Evolutionary conservation across 2,329 filamentous ascomycete genomes (phyloP).

Genomic region (Myriosclerotinia curreyana): DNA sequence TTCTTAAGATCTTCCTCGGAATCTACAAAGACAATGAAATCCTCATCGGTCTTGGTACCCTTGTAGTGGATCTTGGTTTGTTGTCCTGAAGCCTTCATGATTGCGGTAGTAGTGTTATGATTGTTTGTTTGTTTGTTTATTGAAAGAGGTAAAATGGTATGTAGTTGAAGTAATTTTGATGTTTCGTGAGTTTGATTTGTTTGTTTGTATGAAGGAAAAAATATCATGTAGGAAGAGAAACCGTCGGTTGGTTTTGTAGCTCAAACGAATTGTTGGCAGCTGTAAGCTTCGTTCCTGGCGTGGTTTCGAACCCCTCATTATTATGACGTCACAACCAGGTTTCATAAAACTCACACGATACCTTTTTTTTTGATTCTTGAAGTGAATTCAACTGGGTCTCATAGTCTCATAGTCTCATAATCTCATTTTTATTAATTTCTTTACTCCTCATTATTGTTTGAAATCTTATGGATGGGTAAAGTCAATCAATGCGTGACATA

Average conservation of each 20-base stretch:
- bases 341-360: slow-evolving; percentile 22
- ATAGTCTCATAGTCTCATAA: not conserved
- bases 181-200: slow-evolving; percentile 18
- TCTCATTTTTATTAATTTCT: not conserved
- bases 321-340: slow-evolving; percentile 18
- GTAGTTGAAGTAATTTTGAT: slow-evolving; percentile 18
- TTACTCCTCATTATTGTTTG: not conserved
- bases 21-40: slow-evolving; percentile 67
- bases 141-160: not conserved
- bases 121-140: slow-evolving; percentile 19
- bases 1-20: slow-evolving; percentile 63
- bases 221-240: slow-evolving; percentile 24
- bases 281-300: slow-evolving; percentile 31
- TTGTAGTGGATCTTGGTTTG: slow-evolving; percentile 68
- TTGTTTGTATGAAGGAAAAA: slow-evolving; percentile 17
- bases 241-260: slow-evolving; percentile 37
- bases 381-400: not conserved
- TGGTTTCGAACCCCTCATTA: slow-evolving; percentile 23
- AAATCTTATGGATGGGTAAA: not conserved
- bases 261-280: slow-evolving; percentile 24
- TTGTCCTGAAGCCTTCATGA: slow-evolving; percentile 54
- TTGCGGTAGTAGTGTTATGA: slow-evolving; percentile 26
- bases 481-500: slow-evolving; percentile 3
- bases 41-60: slow-evolving; percentile 59
- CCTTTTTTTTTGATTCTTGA: not conserved